Base-by-base conservation (phyloP, 2,329 filamentous ascomycete genomes). In the Bisporella sp. region DNA sequence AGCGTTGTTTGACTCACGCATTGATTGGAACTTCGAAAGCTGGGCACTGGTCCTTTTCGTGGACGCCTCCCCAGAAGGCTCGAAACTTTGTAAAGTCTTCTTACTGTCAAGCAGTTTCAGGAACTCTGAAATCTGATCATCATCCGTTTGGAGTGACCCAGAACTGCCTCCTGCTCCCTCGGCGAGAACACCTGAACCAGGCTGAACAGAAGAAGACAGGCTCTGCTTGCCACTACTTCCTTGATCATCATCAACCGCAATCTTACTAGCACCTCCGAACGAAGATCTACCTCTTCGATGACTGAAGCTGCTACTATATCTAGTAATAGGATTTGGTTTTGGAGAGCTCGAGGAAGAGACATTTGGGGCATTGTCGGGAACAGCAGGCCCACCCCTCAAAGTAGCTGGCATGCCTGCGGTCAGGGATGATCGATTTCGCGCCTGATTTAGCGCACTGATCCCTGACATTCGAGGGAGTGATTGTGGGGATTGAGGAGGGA, bases 241-340 rank as follows among this genome's bases (percentile, higher is more conserved):
- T 35, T 73, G 74, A 62, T 87, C 85, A 59, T 90, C 87, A 54
- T 90, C 86, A 47, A 89, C 85, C 2, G 73, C 74, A 8, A 60
- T 41, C 55, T 77, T 84, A 62, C 84, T 88, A 21, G 80, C 77
- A 21, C 86, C 85, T 32, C 87, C 85, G 50, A 86, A 86, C 0
- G 90, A 95, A 29, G 84, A 81, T 42, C 90, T 81, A 31, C 81
- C 85, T 49, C 88, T 82, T 43, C 93, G 82, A 65, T 96, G 89
- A 5, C 85, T 87, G 62, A 99, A 99, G 63, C 91, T 96, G 68
- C 92, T 97, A 67, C 89, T 95, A 65, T 95, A 97, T 44, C 88
- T 83, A 53, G 83, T 84, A n/a, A 87, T 82, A 0, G 85, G 82
- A 6, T 82, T 77, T 5, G 89, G 88, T 54, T 86, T 87, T 2